These are phyloP conservation scores for Magnaporthiopsis rhizophila DNA, from an alignment of 2,329 filamentous ascomycete genomes.

Conservation along the genomic window DNA sequence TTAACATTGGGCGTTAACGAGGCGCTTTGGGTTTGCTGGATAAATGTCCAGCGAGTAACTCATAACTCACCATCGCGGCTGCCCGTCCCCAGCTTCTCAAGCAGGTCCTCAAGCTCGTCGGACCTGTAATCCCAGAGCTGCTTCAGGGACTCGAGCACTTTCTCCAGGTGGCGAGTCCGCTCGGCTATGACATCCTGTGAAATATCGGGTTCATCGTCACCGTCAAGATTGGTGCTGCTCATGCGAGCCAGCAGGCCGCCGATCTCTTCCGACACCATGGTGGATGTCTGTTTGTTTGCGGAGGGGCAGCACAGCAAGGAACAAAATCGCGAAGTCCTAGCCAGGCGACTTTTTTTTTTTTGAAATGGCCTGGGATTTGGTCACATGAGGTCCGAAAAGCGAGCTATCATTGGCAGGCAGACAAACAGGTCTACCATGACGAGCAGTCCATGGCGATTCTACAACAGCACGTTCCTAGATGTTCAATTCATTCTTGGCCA, in stretches of 20 bases:
- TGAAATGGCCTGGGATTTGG: too few species aligned
- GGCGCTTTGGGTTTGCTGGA: background rate
- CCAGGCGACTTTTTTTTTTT: too few species aligned
- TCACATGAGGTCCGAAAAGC: too few species aligned
- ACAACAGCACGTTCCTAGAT: too few species aligned
- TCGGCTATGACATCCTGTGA: conserved; percentile 14
- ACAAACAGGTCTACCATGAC: too few species aligned
- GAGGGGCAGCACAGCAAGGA: too few species aligned
- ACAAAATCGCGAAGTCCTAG: too few species aligned
- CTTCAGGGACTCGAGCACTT: conserved; percentile 30
- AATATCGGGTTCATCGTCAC: conserved; percentile 16
- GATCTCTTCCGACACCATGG: conserved; percentile 4
- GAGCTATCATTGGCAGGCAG: too few species aligned
- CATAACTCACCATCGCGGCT: conserved; percentile 45
- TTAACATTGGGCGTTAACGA: too few species aligned
- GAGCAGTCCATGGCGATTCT: too few species aligned
- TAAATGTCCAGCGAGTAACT: background rate
- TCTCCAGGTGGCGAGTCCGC: conserved; percentile 21
- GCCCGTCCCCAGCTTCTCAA: conserved; percentile 45
- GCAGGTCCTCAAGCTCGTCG: conserved; percentile 34
- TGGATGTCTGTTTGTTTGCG: background rate
- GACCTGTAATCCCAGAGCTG: conserved; percentile 32
- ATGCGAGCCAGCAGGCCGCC: conserved; percentile 1
- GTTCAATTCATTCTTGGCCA: too few species aligned
- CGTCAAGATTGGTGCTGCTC: conserved; percentile 4